phyloP scores from a whole-genome alignment of 371 early-diverging fungal species.

The Circinella minor region DNA sequence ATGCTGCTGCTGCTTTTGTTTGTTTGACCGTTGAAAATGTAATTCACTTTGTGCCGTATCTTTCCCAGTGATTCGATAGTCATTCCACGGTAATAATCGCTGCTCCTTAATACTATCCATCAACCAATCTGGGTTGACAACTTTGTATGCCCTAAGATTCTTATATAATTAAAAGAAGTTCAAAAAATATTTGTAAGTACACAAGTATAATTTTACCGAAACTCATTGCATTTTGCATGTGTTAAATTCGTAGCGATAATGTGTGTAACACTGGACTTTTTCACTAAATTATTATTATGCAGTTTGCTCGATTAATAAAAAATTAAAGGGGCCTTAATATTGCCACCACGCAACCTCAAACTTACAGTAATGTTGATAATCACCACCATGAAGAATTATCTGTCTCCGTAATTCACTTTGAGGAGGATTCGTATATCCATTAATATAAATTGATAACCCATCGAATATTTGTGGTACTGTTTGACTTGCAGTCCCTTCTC shows the following conservation, averaged over 20 bases:
- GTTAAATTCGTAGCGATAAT: slow-evolving; percentile 75
- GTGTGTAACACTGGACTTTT: slow-evolving; percentile 66
- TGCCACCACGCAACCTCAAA: not conserved
- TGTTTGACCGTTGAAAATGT: slow-evolving; percentile 13
- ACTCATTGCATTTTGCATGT: slow-evolving; percentile 68
- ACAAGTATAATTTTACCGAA: slow-evolving; percentile 40
- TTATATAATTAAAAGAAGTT: too few relatives aligned
- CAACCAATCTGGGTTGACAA: slow-evolving; percentile 85
- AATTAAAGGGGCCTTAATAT: too few relatives aligned
- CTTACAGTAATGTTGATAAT: slow-evolving; percentile 62
- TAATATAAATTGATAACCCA: slow-evolving; percentile 66
- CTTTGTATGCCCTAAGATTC: slow-evolving; percentile 58
- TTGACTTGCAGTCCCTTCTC: slow-evolving; percentile 30
- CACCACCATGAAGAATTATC: slow-evolving; percentile 65
- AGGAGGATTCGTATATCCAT: slow-evolving; percentile 72
- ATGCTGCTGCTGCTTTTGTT: not conserved
- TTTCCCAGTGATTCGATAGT: slow-evolving; percentile 45
- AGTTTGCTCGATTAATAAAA: not conserved
- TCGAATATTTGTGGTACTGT: slow-evolving; percentile 53
- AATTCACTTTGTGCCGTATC: slow-evolving; percentile 33
- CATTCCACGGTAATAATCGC: slow-evolving; percentile 67
- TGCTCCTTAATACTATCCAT: slow-evolving; percentile 65
- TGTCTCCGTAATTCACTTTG: slow-evolving; percentile 58
- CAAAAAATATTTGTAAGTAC: too few relatives aligned
- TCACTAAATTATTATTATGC: slow-evolving; percentile 33